Base-by-base conservation (phyloP, 2,329 filamentous ascomycete species). In the Aspergillus ruber region DNA sequence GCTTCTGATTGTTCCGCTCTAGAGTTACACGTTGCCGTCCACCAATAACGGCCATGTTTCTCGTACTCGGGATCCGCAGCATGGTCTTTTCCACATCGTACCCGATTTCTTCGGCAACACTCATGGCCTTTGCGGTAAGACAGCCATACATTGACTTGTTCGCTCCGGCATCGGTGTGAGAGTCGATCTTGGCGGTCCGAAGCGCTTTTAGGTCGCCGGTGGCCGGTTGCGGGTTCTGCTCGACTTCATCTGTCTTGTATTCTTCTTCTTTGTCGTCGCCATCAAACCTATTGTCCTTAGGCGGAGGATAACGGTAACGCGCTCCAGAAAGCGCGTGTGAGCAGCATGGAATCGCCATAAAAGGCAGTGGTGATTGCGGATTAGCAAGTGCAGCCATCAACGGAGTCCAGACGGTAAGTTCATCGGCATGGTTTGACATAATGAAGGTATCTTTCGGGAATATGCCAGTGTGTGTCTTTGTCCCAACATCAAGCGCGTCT, bases 341-440 rank as follows among this genome's bases (percentile, higher is more conserved):
- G 72, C 93, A 98, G 72, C 93, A 98, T 1, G 93, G 93, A 40
- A 98, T 95, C 57, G 88, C 86, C 52, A 98, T 82, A 67, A 96
- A 98, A 0, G 90, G 86, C 9, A 85, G 86, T 2, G 80, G 71
- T 0, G 85, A 90, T 13, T 48, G 46, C 0, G 65, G 66, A 45
- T 55, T 60, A 2, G 71, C 62, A 1, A 89, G 72, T 6, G 82
- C 80, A 1, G 88, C 90, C 36, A 98, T 80, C 15, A 97, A 78
- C 0, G 93, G 93, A 0, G 93, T 97, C 93, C 93, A 98, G 0
- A 88, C 82, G 0, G 93, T 98, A 12, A 98, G 78, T 70, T 98
- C 90, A 64, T 98, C 93, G 9, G 91, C 91, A 66, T 98, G 93
- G 63, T 98, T 98, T 43, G 90, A 95, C 53, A 98, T 86, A 59